Conservation (phyloP, 805 yeast species). For the Ogataea naganishii region DNA sequence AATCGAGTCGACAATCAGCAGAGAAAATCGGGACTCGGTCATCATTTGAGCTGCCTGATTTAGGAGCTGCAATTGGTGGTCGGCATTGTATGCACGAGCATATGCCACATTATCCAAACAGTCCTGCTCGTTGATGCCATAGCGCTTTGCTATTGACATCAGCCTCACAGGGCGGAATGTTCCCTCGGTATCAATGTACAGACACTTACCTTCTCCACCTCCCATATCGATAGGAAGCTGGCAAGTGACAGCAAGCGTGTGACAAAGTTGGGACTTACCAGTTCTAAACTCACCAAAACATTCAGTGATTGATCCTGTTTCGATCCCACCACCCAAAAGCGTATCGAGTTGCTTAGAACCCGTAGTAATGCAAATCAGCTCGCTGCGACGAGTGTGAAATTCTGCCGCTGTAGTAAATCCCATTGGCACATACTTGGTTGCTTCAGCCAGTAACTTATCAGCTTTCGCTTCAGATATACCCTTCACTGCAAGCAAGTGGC, state of each 20-base stretch:
- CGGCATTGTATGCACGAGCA: conserved; percentile 95
- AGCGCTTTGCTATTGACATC: conserved; percentile 83
- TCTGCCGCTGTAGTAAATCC: conserved; percentile 98
- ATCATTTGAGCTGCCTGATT: conserved; percentile 92
- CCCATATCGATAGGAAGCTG: conserved; percentile 95
- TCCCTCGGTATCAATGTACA: conserved; percentile 94
- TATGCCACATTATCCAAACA: conserved; percentile 96
- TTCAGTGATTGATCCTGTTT: conserved; percentile 95
- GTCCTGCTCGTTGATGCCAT: conserved; percentile 85
- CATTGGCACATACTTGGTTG: conserved; percentile 82
- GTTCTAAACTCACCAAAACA: conserved; percentile 96
- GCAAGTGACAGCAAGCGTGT: conserved; percentile 93
- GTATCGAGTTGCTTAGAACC: conserved; percentile 94
- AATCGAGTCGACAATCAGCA: conserved; percentile 91
- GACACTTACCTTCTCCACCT: conserved; percentile 97
- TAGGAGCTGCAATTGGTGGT: conserved; percentile 82
- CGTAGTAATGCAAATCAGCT: conserved; percentile 86
- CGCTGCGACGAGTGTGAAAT: conserved; percentile 82
- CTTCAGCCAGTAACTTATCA: conserved; percentile 72
- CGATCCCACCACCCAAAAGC: conserved; percentile 91
- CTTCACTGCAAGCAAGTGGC: conserved; percentile 65
- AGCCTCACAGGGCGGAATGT: conserved; percentile 91
- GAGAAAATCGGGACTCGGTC: conserved; percentile 86
- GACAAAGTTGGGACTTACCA: conserved; percentile 95
- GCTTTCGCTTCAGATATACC: conserved; percentile 97